Evolutionary conservation across 2,329 filamentous ascomycete species (phyloP).

Genomic region (Didymella pomorum): DNA sequence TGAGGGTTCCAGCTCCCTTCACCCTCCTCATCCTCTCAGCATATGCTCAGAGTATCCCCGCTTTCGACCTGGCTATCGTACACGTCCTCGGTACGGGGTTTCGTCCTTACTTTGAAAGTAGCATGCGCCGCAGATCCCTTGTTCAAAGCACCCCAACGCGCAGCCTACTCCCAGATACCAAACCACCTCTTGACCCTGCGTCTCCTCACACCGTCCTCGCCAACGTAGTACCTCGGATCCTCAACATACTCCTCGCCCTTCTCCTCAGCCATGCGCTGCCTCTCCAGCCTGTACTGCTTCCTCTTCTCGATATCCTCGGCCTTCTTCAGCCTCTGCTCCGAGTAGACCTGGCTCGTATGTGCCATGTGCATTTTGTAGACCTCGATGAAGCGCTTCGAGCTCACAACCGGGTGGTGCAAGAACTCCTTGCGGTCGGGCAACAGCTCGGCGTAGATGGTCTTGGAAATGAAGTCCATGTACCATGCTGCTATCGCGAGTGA

Average conservation of each 20-base stretch:
- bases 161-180: constrained; percentile 70
- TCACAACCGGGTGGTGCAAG: constrained; percentile 73
- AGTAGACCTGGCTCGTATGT: constrained; percentile 72
- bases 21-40: neutral
- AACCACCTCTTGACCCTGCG: constrained; percentile 80
- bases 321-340: constrained; percentile 74
- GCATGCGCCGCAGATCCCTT: neutral
- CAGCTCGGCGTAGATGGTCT: constrained; percentile 80
- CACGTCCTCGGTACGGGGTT: neutral
- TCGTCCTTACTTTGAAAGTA: neutral
- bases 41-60: neutral
- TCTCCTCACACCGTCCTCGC: constrained; percentile 53
- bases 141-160: neutral
- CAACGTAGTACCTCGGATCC: constrained; percentile 50
- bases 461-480: constrained; percentile 78
- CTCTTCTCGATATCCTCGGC: constrained; percentile 90
- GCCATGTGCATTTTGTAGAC: constrained; percentile 80
- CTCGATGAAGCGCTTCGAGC: constrained; percentile 69
- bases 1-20: neutral
- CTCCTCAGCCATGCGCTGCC: constrained; percentile 48
- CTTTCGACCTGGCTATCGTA: constrained; percentile 3
- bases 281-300: constrained; percentile 75
- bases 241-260: constrained; percentile 48
- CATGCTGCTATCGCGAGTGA: constrained; percentile 76
- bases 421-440: constrained; percentile 76